Evolutionary conservation across 371 early-diverging fungal species (phyloP).

Genomic region (Saksenaea vasiformis): DNA sequence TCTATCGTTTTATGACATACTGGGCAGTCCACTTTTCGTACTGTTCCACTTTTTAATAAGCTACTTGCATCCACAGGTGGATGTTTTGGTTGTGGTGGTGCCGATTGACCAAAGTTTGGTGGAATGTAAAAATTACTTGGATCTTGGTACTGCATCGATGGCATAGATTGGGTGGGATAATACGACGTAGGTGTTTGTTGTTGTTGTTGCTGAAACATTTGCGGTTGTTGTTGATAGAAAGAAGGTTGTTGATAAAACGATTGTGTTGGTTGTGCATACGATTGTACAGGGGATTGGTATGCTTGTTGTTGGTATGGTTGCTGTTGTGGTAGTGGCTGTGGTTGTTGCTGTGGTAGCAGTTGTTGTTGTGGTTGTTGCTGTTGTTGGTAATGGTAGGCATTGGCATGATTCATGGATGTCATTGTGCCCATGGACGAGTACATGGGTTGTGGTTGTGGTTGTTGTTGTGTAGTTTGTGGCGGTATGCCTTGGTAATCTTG

Average conservation of each 20-base stretch:
- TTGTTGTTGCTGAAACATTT: conserved; percentile 6
- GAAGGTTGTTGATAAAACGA: conserved; percentile 12
- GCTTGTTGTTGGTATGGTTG: conserved; percentile 35
- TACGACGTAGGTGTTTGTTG: conserved; percentile 18
- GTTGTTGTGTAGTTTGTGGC: conserved; percentile 11
- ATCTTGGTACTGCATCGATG: conserved; percentile 13
- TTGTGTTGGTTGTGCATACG: conserved; percentile 22
- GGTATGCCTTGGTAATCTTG: conserved; percentile 12
- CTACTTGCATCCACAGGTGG: conserved; percentile 41
- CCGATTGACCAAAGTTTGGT: conserved; percentile 36
- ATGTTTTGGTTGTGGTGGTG: conserved; percentile 27
- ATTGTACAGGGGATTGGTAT: conserved; percentile 14
- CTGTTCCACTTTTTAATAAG: conserved; percentile 31
- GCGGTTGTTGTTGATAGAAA: not conserved
- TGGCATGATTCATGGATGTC: conserved; percentile 11
- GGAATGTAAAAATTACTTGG: conserved; percentile 34
- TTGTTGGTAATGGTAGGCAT: conserved; percentile 21
- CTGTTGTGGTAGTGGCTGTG: no score
- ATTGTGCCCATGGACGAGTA: not conserved
- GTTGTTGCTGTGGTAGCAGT: conserved; percentile 25
- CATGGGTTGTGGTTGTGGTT: conserved; percentile 24
- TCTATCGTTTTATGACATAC: conserved; percentile 48
- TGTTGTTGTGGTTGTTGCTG: conserved; percentile 39
- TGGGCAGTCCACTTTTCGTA: conserved; percentile 47
- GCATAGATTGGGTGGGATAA: conserved; percentile 3